Evolutionary conservation across 2,329 filamentous ascomycete species (phyloP), one percentile per base, ranked within the genome.

Genomic region (Aspergillus pseudoterreus): DNA sequence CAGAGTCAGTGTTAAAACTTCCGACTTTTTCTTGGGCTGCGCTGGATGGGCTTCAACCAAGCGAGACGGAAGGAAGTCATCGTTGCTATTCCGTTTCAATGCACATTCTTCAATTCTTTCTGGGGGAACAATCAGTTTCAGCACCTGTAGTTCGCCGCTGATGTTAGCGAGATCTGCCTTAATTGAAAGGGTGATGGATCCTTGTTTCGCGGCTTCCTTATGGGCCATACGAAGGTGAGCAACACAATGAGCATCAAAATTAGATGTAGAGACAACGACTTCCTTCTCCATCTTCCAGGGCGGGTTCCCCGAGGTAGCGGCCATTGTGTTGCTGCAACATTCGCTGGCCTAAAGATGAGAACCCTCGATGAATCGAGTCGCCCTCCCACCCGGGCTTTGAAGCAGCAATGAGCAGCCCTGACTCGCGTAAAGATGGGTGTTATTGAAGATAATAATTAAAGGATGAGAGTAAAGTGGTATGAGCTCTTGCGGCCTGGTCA

Each of bases 361-460:
- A 42, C 57, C 57, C 58, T 58, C 57, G 51, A 61, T 30, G 22
- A 53, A 59, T 61, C 54, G 58, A 59, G 58, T 54, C 46, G 12
- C 58, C 58, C 57, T 51, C 58, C 58, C 55, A 55, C 58, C 58
- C 57, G 47, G 58, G 57, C 57, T 61, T 61, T 59, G 27, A n/a
- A 55, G 32, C 33, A 51, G 12, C 1, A 22, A 39, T 53, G 57
- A 61, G 58, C 55, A 61, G 58, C 58, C 57, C 56, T 59, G 58
- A 58, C 58, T 61, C 58, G 46, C 6, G 44, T 49, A 48, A 57
- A 32, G 48, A 44, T 32, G 50, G 1, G 21, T n/a, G 27, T 47
- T 15, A 49, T 45, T 47, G 45, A 47, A 49, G 19, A 52, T 49
- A 27, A 53, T 17, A 45, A 49, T 38, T 46, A 24, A 8, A 45